phyloP scores from a whole-genome alignment of 495 filamentous ascomycete species.

The Penicillium canescens region DNA sequence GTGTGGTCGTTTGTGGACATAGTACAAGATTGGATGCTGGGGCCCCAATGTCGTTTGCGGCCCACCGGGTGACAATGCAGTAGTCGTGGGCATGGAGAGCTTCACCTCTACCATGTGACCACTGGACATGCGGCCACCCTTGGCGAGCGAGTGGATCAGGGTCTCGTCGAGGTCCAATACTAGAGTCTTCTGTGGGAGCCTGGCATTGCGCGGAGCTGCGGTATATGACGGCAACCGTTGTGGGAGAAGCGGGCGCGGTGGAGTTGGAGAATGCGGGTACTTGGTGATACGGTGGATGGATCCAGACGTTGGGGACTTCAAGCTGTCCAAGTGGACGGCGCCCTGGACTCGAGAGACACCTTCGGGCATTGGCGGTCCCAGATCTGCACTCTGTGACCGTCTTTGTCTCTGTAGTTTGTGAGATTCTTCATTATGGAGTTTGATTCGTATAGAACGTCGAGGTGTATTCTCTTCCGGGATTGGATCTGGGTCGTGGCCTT shows the following conservation, averaged over 20 bases:
- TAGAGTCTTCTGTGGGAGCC: conserved; percentile 76
- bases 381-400: conserved; percentile 36
- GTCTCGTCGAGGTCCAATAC: conserved; percentile 97
- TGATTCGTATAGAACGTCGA: conserved; percentile 85
- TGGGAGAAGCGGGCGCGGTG: conserved; percentile 87
- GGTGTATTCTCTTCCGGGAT: conserved; percentile 62
- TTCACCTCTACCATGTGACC: conserved; percentile 99
- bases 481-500: conserved; percentile 40
- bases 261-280: conserved; percentile 85
- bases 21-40: conserved; percentile 96
- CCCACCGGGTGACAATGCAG: conserved; percentile 60
- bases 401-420: conserved; percentile 54
- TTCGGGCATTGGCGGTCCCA: conserved; percentile 31
- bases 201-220: conserved; percentile 43
- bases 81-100: conserved; percentile 63
- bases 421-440: conserved; percentile 79
- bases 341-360: conserved; percentile 31
- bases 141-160: conserved; percentile 94
- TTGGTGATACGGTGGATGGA: conserved; percentile 70
- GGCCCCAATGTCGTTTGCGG: conserved; percentile 66
- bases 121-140: conserved; percentile 91
- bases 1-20: conserved; percentile 95
- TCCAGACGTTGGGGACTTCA: conserved; percentile 90
- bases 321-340: conserved; percentile 38
- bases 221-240: conserved; percentile 81